Evolutionary conservation across 2,329 filamentous ascomycete species (phyloP).

Genomic region (Escovopsis sp.): DNA sequence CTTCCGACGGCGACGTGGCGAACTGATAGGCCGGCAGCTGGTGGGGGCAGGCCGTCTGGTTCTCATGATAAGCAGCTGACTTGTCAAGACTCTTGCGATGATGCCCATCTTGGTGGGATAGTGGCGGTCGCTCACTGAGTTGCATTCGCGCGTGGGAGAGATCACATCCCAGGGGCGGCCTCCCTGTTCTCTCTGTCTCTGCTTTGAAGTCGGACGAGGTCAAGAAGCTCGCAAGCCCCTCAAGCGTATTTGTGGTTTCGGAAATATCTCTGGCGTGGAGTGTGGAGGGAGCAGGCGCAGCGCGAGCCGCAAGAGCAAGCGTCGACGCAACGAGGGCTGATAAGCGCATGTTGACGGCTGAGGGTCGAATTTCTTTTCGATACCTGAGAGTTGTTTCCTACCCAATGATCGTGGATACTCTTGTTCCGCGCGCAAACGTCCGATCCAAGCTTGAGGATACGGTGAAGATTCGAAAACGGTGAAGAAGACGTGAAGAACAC

Average conservation of each 20-base stretch:
- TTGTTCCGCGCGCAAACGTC: background rate
- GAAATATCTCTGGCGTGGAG: slow-evolving; percentile 22
- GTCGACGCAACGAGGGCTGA: slow-evolving; percentile 32
- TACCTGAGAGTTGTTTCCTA: background rate
- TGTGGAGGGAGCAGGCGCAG: slow-evolving; percentile 28
- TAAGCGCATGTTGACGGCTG: slow-evolving; percentile 32
- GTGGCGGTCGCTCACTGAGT: slow-evolving; percentile 21
- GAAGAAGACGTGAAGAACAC: background rate
- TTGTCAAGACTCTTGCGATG: background rate
- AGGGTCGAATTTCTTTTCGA: background rate
- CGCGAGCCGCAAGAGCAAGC: slow-evolving; percentile 29
- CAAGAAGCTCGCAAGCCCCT: slow-evolving; percentile 45
- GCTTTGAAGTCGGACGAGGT: slow-evolving; percentile 42
- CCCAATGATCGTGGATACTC: background rate
- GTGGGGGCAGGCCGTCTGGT: slow-evolving; percentile 40
- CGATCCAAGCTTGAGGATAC: background rate
- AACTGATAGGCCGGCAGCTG: slow-evolving; percentile 45
- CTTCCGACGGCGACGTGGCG: slow-evolving; percentile 74
- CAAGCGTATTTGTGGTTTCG: slow-evolving; percentile 24
- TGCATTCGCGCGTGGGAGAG: slow-evolving; percentile 38
- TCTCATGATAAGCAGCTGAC: too few relatives aligned
- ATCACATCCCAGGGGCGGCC: slow-evolving; percentile 34
- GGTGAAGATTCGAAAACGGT: background rate
- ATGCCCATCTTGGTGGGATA: background rate
- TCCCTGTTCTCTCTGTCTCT: slow-evolving; percentile 28